These are phyloP conservation scores for Amaranthus hypochondriacus DNA, from an alignment of 148 eudicot species.

Conservation along the genomic window DNA sequence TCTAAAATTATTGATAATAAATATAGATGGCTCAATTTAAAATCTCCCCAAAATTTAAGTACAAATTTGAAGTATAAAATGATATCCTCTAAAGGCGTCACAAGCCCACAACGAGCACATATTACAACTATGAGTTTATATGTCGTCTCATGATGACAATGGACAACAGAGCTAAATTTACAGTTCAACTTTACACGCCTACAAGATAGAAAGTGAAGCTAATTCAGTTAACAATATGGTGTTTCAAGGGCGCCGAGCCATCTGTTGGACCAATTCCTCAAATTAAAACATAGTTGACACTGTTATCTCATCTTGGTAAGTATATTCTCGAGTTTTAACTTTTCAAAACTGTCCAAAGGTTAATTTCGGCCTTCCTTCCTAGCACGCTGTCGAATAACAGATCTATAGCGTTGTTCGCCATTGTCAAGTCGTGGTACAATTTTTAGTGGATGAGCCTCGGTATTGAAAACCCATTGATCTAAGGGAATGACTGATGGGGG, in stretches of 20 bases:
- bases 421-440: slow-evolving; percentile 47
- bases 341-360: slow-evolving; percentile 15
- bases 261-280: neutral
- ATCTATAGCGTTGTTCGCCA: slow-evolving; percentile 33
- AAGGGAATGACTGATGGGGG: slow-evolving; percentile 70
- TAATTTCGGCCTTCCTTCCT: slow-evolving; percentile 64
- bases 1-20: no score
- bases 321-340: slow-evolving; percentile 5
- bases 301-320: slow-evolving; percentile 12
- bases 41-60: no score
- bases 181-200: slow-evolving; percentile 25
- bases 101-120: neutral
- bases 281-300: neutral
- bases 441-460: slow-evolving; percentile 82
- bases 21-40: no score
- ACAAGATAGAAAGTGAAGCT: slow-evolving; percentile 8
- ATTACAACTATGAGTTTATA: slow-evolving; percentile 5
- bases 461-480: slow-evolving; percentile 89
- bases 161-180: neutral
- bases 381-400: slow-evolving; percentile 43
- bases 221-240: neutral
- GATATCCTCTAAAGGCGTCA: slow-evolving; percentile 1
- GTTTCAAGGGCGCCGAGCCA: slow-evolving; percentile 4
- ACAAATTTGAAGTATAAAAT: no score
- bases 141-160: slow-evolving; percentile 1